phyloP scores from a whole-genome alignment of 768 basidiomycete species.

The Melanogaster broomeanus region DNA sequence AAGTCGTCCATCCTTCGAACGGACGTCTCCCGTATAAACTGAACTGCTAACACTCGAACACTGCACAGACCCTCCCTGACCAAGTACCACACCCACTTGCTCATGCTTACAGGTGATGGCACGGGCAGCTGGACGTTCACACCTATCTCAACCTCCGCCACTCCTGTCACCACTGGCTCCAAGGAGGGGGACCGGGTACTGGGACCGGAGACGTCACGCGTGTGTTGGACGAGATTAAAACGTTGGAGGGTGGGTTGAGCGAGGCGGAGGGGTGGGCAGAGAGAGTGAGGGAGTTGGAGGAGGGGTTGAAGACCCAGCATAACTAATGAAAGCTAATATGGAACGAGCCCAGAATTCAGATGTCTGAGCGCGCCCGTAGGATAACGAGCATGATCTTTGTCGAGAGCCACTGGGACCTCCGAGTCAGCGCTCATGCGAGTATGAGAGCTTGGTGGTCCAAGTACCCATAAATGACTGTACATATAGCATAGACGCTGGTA shows the following conservation, averaged over 20 bases:
- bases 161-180: neutral
- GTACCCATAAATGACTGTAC: too few relatives aligned
- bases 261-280: conserved; percentile 28
- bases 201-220: conserved; percentile 19
- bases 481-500: too few relatives aligned
- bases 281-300: conserved; percentile 26
- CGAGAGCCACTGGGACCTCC: too few relatives aligned
- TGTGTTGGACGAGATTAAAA: conserved; percentile 29
- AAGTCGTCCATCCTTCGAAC: neutral
- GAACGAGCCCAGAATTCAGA: too few relatives aligned
- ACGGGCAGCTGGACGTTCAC: conserved; percentile 72
- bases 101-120: conserved; percentile 75
- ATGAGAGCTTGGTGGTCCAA: too few relatives aligned
- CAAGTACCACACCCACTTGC: conserved; percentile 87
- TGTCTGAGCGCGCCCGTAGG: too few relatives aligned
- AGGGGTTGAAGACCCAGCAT: conserved; percentile 21
- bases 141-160: conserved; percentile 43
- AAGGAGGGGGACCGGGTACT: too few relatives aligned
- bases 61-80: conserved; percentile 71
- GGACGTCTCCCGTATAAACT: neutral
- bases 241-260: conserved; percentile 22
- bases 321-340: too few relatives aligned
- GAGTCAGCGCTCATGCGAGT: too few relatives aligned
- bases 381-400: too few relatives aligned
- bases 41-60: neutral